Base-by-base conservation (phyloP, 2,329 filamentous ascomycete species). In the Botrytis squamosa region DNA sequence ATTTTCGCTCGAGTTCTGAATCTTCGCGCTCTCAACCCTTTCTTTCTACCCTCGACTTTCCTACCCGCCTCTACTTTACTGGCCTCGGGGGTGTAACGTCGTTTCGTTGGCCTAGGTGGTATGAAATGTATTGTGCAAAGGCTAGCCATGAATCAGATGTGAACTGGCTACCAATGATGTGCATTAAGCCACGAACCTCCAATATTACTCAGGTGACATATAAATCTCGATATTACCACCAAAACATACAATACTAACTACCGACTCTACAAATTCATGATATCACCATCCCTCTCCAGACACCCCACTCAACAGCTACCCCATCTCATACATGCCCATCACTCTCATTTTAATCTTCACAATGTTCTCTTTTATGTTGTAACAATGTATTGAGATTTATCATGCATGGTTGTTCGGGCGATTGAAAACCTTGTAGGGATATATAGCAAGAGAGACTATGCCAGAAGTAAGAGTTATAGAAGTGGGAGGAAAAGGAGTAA, bases 371-470 rank as follows among this genome's bases (percentile, higher is more conserved):
- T 33, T 25, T 57, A 10, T 52, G 52, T 29, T 57, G n/a, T 29
- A 29, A 16, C 7, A 8, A 16, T 29, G 3, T n/a, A 57, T 18
- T 18, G 7, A 16, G 16, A 18, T 57, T 29, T 18, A 29, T n/a
- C 7, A 57, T 1, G 3, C 14, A 18, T 57, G 6, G 18, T 57
- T 57, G 2, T 18, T 2, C 8, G 18, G 3, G 6, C n/a, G 1
- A 9, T 18, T 57, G 16, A 3, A 4, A 18, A 33, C 18, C 3
- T 16, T 9, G 5, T 4, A 3, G 16, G 9, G 6, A 1, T 8
- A 57, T 8, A 18, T 29, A 3, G 8, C 25, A 14, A 33, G 7
- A 12, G 18, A 29, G 6, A 57, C 10, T 57, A 57, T 7, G 52
- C 5, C 3, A 4, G n/a, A 57, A 6, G 10, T 29, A 55, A 29